phyloP scores from a whole-genome alignment of 2,329 filamentous ascomycete genomes.

The Chrysosphaeria jannelii region DNA sequence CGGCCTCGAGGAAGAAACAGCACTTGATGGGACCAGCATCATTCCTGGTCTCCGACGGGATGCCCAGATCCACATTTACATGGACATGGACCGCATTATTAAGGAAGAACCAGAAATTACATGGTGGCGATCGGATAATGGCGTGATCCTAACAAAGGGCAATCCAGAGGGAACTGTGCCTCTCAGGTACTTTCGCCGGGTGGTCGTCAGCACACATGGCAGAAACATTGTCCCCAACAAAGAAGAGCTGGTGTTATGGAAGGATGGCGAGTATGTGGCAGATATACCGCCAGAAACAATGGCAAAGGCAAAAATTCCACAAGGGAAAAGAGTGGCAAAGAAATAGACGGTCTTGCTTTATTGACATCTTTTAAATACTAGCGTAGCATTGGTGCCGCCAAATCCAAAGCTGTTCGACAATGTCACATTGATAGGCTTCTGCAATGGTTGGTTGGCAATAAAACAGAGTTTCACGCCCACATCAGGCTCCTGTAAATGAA shows the following conservation, averaged over 20 bases:
- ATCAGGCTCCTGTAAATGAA: constrained; percentile 44
- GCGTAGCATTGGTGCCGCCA: constrained; percentile 76
- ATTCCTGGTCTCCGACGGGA: constrained; percentile 54
- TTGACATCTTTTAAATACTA: constrained; percentile 36
- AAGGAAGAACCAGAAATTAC: constrained; percentile 20
- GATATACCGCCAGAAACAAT: constrained; percentile 29
- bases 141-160: constrained; percentile 36
- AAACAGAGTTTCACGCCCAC: constrained; percentile 59
- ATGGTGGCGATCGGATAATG: constrained; percentile 61
- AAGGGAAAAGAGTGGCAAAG: no score
- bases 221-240: not conserved
- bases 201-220: constrained; percentile 27
- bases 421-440: constrained; percentile 38
- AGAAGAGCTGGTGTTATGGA: constrained; percentile 26
- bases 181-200: constrained; percentile 37
- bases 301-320: not conserved
- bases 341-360: no score
- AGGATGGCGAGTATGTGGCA: constrained; percentile 31
- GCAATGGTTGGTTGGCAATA: constrained; percentile 40
- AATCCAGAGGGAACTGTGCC: constrained; percentile 30
- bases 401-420: constrained; percentile 95
- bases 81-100: constrained; percentile 40
- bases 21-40: not conserved
- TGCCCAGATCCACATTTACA: constrained; percentile 48
- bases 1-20: not conserved